Evolutionary conservation across 306 rosid species (phyloP), one percentile per base, ranked within the genome.

Genomic region (Corylus avellana): DNA sequence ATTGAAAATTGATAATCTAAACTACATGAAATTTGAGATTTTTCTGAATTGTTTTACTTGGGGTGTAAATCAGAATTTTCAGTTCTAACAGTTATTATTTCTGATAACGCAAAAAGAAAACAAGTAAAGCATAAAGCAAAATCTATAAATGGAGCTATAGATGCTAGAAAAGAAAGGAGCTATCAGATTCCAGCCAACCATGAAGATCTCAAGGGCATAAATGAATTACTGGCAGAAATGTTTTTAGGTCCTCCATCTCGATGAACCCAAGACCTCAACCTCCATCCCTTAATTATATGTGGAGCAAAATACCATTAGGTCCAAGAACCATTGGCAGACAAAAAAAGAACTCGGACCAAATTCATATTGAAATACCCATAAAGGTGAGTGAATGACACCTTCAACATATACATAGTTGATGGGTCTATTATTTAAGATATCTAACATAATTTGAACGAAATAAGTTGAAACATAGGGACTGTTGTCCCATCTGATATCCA

Each of bases 41-140:
- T 39, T 39, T 39, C 44, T 39, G 44, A 39, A 39, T 39, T 3
- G 44, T 39, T 39, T 0, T 39, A 39, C 44, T 39, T 39, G 6
- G 44, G 44, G 44, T 39, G 5, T 39, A 39, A 39, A 39, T 39
- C 44, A 39, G 44, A 39, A 39, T 39, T 39, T 39, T 39, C 4
- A 39, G 44, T 39, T 3, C 6, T 39, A 54, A 47, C 58, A 76
- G 49, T 35, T 71, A 67, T 17, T 72, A 20, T 18, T 39, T 39
- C 74, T 72, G 0, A 78, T 67, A 48, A 54, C 49, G 54, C 32
- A 16, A 67, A 44, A 14, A 37, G 54, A 73, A 77, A 73, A 77
- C 25, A 69, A 73, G 73, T 47, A 56, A 62, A 70, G 39, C 74
- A 18, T 50, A 49, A 73, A 4, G 53, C 44, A 46, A 53, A 6